Evolutionary conservation across 768 basidiomycete genomes (phyloP).

Genomic region (Mycena vulgaris): DNA sequence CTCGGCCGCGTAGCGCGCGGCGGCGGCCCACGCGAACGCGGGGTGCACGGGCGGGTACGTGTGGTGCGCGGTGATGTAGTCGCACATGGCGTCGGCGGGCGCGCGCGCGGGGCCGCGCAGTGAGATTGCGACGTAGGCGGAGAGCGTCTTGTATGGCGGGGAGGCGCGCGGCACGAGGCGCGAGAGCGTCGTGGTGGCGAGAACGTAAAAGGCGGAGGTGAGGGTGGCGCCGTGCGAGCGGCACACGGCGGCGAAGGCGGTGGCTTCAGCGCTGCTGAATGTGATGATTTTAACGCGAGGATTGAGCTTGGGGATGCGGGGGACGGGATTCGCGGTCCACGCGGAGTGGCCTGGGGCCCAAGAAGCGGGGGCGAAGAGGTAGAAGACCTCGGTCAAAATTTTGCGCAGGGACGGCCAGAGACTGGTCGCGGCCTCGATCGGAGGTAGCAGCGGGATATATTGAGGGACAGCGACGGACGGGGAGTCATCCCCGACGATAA

Average conservation of each 20-base stretch:
- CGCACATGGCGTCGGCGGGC: slow-evolving; percentile 50
- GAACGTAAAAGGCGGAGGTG: slow-evolving; percentile 48
- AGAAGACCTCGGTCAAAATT: slow-evolving; percentile 42
- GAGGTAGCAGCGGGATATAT: slow-evolving; percentile 38
- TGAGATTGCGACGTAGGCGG: slow-evolving; percentile 50
- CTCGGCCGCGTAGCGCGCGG: slow-evolving; percentile 45
- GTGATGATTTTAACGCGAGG: slow-evolving; percentile 46
- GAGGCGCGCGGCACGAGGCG: slow-evolving; percentile 37
- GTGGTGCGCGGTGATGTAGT: slow-evolving; percentile 48
- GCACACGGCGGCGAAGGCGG: slow-evolving; percentile 44
- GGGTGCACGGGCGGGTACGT: slow-evolving; percentile 43
- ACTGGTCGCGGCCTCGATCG: slow-evolving; percentile 48
- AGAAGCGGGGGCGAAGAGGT: slow-evolving; percentile 48
- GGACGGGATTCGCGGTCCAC: slow-evolving; percentile 52
- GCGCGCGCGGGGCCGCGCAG: slow-evolving; percentile 49
- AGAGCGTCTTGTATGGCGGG: slow-evolving; percentile 38
- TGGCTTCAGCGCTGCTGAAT: slow-evolving; percentile 42
- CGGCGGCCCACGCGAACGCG: slow-evolving; percentile 52
- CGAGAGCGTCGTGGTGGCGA: slow-evolving; percentile 46
- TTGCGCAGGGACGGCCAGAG: slow-evolving; percentile 48
- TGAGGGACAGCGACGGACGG: slow-evolving; percentile 36
- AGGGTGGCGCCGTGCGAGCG: slow-evolving; percentile 51
- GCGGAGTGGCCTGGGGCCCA: slow-evolving; percentile 46
- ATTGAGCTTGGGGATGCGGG: slow-evolving; percentile 31
- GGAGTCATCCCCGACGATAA: slow-evolving; percentile 2